Evolutionary conservation across 257 asterid genomes (phyloP).

Genomic region (Pogostemon cablin): DNA sequence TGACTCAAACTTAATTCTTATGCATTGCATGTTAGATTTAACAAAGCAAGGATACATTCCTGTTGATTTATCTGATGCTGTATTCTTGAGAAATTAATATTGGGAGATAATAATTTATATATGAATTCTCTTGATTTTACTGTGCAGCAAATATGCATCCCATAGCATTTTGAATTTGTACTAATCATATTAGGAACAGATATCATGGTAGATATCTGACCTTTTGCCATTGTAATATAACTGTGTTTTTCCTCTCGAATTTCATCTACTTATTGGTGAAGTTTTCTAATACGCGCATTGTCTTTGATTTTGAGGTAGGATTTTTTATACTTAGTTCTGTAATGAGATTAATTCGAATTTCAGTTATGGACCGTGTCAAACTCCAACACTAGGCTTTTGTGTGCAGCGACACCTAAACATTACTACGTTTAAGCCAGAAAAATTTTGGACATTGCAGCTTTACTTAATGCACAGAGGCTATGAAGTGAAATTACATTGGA

Average conservation of each 20-base stretch:
- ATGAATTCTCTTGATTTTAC: conserved; percentile 2
- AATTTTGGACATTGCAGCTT: conserved; percentile 80
- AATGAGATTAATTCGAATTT: conserved; percentile 35
- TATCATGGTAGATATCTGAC: background rate
- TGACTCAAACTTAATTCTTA: conserved; percentile 2
- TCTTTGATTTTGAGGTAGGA: background rate
- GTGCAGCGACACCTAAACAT: conserved; percentile 87
- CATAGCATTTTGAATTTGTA: conserved; percentile 8
- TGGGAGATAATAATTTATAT: background rate
- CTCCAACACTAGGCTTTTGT: conserved; percentile 94
- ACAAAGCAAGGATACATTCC: background rate
- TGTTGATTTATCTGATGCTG: background rate
- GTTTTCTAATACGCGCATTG: background rate
- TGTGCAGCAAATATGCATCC: conserved; percentile 2
- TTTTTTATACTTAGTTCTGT: conserved; percentile 23
- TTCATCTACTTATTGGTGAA: conserved; percentile 17
- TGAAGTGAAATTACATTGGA: conserved; percentile 89
- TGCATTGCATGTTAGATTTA: background rate
- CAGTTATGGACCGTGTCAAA: conserved; percentile 97
- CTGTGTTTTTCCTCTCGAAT: conserved; percentile 17
- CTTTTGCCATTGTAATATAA: conserved; percentile 11
- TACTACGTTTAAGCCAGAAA: conserved; percentile 79
- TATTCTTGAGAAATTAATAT: background rate
- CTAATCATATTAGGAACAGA: background rate
- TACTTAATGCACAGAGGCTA: conserved; percentile 69